Percentiles rank a stretch among this genome's conserved stretches.
These are phyloP conservation scores for Naganishia albida DNA, from an alignment of 1,284 basidiomycete genomes.

Conservation along the genomic window DNA sequence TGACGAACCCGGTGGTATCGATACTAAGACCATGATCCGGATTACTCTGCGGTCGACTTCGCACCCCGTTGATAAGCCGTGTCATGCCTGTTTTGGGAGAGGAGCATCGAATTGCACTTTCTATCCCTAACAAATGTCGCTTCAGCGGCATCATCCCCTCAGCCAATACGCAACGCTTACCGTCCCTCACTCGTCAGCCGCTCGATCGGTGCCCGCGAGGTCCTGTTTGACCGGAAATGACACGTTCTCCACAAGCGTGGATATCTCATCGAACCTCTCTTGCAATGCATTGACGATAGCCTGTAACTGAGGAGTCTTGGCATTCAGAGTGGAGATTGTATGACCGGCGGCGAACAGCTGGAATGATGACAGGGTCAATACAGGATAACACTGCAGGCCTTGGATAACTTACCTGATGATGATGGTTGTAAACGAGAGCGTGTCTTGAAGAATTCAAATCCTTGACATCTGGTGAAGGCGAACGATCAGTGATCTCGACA, in stretches of 20 bases:
- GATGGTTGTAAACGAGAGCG: constrained; percentile 53
- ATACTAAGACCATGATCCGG: no score
- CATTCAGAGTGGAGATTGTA: constrained; percentile 51
- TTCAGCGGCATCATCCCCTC: no score
- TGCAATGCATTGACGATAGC: constrained; percentile 50
- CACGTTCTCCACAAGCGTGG: constrained; percentile 48
- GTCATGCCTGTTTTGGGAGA: no score
- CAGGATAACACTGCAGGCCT: no score
- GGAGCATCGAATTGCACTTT: no score
- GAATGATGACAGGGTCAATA: constrained; percentile 1
- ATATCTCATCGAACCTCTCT: constrained; percentile 51
- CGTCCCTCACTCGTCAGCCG: no score
- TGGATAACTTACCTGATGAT: constrained; percentile 47
- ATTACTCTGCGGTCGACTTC: no score
- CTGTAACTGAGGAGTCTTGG: constrained; percentile 52
- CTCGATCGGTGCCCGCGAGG: no score
- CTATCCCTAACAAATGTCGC: no score
- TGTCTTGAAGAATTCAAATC: constrained; percentile 50
- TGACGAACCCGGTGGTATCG: no score
- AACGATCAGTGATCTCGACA: constrained; percentile 1
- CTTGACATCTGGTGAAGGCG: constrained; percentile 43
- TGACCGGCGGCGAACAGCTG: constrained; percentile 52
- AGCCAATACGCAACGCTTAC: no score
- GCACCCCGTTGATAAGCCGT: no score
- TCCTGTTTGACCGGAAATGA: constrained; percentile 35